Conservation (phyloP, 257 asterid genomes). For the Fraxinus quadrangulata region DNA sequence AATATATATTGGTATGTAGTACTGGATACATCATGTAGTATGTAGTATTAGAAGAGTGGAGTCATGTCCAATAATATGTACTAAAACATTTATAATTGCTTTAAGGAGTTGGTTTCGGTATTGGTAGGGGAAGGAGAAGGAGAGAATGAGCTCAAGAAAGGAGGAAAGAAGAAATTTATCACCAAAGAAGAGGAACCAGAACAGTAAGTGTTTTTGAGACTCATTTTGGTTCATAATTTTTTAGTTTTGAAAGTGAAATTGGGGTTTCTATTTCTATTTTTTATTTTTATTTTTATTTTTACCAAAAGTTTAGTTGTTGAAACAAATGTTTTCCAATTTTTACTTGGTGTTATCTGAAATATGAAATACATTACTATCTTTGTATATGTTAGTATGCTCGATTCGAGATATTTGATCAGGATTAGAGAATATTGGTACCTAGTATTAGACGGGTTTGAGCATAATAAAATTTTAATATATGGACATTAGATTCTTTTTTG, state of each 20-base stretch:
- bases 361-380: background rate
- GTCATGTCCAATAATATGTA: background rate
- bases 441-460: background rate
- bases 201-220: constrained; percentile 48
- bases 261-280: too few species aligned
- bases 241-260: background rate
- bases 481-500: background rate
- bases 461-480: too few species aligned
- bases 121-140: constrained; percentile 54
- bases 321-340: background rate
- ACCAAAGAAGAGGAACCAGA: constrained; percentile 92
- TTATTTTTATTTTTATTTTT: too few species aligned
- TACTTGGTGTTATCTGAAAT: background rate
- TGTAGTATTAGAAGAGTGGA: background rate
- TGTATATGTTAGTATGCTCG: background rate
- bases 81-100: background rate
- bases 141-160: constrained; percentile 67
- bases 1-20: background rate
- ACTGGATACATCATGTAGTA: background rate
- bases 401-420: background rate
- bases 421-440: background rate
- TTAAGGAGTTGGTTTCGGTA: background rate
- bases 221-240: background rate
- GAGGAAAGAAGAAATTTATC: constrained; percentile 82
- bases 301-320: too few species aligned